Conservation (phyloP, 805 yeast genomes). For the Schizosaccharomyces lindneri region DNA sequence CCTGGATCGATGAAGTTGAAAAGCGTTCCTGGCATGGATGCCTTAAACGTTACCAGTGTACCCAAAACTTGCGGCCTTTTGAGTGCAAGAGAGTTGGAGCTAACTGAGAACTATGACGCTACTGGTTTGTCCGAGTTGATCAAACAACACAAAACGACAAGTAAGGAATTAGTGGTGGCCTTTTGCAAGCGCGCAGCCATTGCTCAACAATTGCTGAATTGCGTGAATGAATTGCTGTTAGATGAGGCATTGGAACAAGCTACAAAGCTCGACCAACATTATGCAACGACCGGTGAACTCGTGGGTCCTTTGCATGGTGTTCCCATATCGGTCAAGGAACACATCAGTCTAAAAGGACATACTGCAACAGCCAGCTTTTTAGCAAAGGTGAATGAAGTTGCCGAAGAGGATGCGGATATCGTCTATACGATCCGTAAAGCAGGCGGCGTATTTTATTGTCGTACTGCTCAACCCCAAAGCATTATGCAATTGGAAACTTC, state of each 20-base stretch:
- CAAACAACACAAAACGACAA: constrained; percentile 17
- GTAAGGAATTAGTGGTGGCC: constrained; percentile 23
- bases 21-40: background rate
- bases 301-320: constrained; percentile 48
- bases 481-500: constrained; percentile 44
- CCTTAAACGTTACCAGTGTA: background rate
- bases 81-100: constrained; percentile 17
- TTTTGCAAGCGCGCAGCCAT: constrained; percentile 24
- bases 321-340: constrained; percentile 46
- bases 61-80: constrained; percentile 7
- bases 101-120: constrained; percentile 20
- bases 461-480: constrained; percentile 46
- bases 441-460: constrained; percentile 38
- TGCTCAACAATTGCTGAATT: constrained; percentile 25
- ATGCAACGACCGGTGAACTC: constrained; percentile 24
- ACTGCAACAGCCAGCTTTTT: constrained; percentile 39
- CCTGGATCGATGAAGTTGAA: background rate
- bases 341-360: constrained; percentile 27
- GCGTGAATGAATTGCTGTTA: constrained; percentile 23
- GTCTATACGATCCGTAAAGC: constrained; percentile 23
- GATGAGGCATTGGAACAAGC: constrained; percentile 27
- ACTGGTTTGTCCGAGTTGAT: constrained; percentile 15
- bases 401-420: constrained; percentile 21
- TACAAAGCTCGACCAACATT: constrained; percentile 23
- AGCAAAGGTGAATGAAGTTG: constrained; percentile 23